A percentile compares a stretch with the other conserved stretches of the same genome.
Evolutionary conservation across 768 basidiomycete species (phyloP).

Genomic region (Suillus weaverae): DNA sequence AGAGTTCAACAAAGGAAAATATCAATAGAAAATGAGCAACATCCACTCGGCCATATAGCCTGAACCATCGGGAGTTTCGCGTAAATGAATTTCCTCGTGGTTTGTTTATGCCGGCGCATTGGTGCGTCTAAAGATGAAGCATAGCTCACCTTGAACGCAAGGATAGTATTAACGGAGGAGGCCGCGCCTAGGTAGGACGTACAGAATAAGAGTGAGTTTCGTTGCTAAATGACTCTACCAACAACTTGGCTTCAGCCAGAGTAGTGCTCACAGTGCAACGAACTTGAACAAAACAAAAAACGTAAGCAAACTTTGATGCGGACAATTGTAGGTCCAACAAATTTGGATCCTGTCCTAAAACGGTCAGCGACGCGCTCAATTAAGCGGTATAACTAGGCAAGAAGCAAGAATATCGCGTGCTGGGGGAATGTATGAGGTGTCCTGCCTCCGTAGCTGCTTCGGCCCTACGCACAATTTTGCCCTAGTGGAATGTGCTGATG

Average conservation of each 20-base stretch:
- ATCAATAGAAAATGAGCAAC: background rate
- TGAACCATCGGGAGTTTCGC: conserved; percentile 19
- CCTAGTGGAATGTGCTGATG: conserved; percentile 27
- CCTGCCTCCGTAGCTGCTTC: conserved; percentile 15
- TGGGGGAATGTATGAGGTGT: conserved; percentile 13
- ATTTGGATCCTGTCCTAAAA: conserved; percentile 37
- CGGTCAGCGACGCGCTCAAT: conserved; percentile 21
- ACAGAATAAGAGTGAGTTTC: conserved; percentile 12
- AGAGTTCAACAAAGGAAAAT: conserved; percentile 13
- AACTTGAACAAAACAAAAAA: conserved; percentile 43
- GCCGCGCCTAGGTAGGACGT: conserved; percentile 53
- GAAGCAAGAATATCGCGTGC: conserved; percentile 8
- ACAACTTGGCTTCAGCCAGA: conserved; percentile 11
- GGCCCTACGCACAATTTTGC: conserved; percentile 11
- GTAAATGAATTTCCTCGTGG: conserved; percentile 22
- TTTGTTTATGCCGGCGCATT: conserved; percentile 18
- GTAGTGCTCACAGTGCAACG: conserved; percentile 26
- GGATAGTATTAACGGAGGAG: conserved; percentile 67
- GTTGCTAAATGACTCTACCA: conserved; percentile 4
- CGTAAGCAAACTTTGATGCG: conserved; percentile 44
- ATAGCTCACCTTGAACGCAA: conserved; percentile 53
- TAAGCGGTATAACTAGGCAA: conserved; percentile 16
- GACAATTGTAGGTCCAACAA: conserved; percentile 54
- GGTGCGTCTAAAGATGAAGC: conserved; percentile 10
- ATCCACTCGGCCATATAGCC: conserved; percentile 22